Percentiles rank a stretch among this genome's conserved stretches.
phyloP scores from a whole-genome alignment of 2,329 filamentous ascomycete genomes.

The Hymenoscyphus fructigenus region DNA sequence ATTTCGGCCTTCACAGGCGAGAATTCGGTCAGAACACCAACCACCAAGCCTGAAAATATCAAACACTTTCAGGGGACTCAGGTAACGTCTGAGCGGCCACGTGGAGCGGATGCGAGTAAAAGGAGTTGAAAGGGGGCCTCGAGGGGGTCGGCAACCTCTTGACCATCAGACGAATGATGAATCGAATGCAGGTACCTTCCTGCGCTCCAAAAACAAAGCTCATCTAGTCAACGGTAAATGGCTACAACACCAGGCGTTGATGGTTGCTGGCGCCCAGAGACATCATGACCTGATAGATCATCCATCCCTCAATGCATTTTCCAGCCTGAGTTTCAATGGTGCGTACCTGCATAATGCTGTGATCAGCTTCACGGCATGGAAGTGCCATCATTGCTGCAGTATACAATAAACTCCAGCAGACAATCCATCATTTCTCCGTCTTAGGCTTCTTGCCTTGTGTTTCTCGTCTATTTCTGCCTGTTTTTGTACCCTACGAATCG shows the following conservation, averaged over 20 bases:
- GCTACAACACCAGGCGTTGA: background rate
- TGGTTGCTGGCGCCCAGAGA: background rate
- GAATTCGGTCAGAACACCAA: background rate
- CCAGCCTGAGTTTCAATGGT: background rate
- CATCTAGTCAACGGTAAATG: background rate
- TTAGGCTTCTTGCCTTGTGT: background rate
- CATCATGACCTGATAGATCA: background rate
- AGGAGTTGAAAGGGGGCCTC: background rate
- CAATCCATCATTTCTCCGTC: background rate
- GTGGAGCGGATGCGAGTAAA: background rate
- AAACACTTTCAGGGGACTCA: background rate
- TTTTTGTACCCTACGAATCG: background rate
- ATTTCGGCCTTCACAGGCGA: background rate
- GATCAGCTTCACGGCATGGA: constrained; percentile 1
- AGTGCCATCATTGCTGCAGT: background rate
- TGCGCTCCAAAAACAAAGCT: background rate
- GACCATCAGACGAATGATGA: constrained; percentile 1
- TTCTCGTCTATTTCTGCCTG: background rate
- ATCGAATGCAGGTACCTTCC: constrained; percentile 1
- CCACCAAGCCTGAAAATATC: background rate
- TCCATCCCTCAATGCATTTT: background rate
- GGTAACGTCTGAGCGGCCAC: background rate
- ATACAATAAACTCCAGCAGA: background rate
- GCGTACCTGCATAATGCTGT: constrained; percentile 12
- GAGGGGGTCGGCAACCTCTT: background rate